phyloP scores from a whole-genome alignment of 306 rosid species.

The Cercis canadensis region DNA sequence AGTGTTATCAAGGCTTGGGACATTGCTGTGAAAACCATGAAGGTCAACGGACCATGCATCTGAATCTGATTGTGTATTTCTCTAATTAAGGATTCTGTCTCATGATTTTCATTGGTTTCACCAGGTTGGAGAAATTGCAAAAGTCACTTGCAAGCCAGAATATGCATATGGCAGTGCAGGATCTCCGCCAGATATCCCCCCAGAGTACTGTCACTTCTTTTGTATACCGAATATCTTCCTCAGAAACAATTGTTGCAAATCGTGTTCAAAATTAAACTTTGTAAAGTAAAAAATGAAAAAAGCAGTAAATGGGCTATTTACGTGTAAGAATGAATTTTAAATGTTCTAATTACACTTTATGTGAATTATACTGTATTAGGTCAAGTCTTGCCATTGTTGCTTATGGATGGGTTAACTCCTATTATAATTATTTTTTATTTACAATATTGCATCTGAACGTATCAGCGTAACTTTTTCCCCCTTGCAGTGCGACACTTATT shows the following conservation, averaged over 20 bases:
- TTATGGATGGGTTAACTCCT: not conserved
- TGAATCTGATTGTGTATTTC: not conserved
- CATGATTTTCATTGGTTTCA: constrained; percentile 34
- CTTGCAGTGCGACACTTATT: constrained; percentile 83
- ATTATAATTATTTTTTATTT: not conserved
- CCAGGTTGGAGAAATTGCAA: constrained; percentile 91
- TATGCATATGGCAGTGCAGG: constrained; percentile 95
- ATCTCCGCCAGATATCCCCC: constrained; percentile 97
- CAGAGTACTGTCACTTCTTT: constrained; percentile 59
- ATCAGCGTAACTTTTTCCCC: not conserved
- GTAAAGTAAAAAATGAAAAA: not conserved
- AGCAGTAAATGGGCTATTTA: not conserved
- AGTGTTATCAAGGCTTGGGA: constrained; percentile 97
- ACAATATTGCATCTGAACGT: constrained; percentile 16
- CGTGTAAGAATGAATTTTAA: too few relatives aligned
- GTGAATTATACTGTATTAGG: not conserved
- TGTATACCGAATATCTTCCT: constrained; percentile 14
- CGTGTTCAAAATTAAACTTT: not conserved
- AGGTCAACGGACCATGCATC: constrained; percentile 53
- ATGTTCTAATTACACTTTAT: not conserved
- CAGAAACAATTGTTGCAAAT: not conserved
- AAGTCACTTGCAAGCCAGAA: constrained; percentile 89
- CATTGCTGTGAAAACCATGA: constrained; percentile 88
- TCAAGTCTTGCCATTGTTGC: not conserved
- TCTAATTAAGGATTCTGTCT: constrained; percentile 24